phyloP scores from a whole-genome alignment of 768 basidiomycete species.

The Mycena rebaudengoi region DNA sequence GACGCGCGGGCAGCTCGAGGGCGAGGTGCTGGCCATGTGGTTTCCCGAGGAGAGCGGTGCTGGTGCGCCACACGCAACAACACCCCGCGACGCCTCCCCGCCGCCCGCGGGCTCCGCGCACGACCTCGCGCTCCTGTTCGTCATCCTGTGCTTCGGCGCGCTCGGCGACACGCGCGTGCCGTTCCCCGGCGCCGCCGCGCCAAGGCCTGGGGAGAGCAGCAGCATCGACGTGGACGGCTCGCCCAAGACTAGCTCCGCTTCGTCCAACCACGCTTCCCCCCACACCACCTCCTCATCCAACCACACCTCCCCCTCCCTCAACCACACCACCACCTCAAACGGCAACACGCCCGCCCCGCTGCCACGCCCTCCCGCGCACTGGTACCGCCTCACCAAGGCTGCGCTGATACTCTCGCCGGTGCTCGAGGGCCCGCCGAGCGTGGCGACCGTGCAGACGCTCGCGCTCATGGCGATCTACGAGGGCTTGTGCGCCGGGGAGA shows the following conservation, averaged over 20 bases:
- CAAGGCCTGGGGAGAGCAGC: neutral
- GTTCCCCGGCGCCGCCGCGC: slow-evolving; percentile 44
- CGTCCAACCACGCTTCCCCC: neutral
- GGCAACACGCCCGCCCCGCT: too few relatives aligned
- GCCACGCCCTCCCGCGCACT: slow-evolving; percentile 48
- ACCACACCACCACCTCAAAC: too few relatives aligned
- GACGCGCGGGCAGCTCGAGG: slow-evolving; percentile 66
- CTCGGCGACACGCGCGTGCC: slow-evolving; percentile 64
- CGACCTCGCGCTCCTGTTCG: slow-evolving; percentile 69
- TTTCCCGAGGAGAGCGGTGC: slow-evolving; percentile 61
- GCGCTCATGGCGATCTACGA: slow-evolving; percentile 77
- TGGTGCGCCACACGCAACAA: slow-evolving; percentile 48
- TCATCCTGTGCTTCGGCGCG: slow-evolving; percentile 70
- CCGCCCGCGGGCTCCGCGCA: slow-evolving; percentile 50
- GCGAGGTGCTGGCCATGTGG: slow-evolving; percentile 73
- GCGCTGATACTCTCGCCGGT: slow-evolving; percentile 74
- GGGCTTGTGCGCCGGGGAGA: slow-evolving; percentile 71
- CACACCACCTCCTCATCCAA: too few relatives aligned
- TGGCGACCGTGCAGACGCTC: slow-evolving; percentile 73
- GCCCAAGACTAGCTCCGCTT: neutral
- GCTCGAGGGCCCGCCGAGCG: slow-evolving; percentile 74
- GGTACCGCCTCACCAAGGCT: slow-evolving; percentile 68
- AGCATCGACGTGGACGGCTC: too few relatives aligned
- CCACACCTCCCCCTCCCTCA: too few relatives aligned
- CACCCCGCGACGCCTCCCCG: slow-evolving; percentile 24